These are phyloP conservation scores for Discostella stelligera DNA, from an alignment of 352 stramenopile genomes.

Conservation along the genomic window DNA sequence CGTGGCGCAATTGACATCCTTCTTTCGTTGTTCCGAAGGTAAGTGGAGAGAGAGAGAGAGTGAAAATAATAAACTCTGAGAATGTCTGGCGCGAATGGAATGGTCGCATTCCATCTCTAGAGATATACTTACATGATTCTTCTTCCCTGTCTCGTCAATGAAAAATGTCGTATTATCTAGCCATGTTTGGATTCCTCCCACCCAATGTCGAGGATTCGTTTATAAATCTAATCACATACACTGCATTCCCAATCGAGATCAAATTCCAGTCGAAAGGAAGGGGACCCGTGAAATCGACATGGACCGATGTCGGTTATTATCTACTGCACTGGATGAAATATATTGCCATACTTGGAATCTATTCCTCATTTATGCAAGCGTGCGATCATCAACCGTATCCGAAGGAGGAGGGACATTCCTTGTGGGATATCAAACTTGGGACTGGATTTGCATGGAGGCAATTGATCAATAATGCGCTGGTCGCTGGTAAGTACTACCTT, in stretches of 20 bases:
- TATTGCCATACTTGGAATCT: constrained; percentile 24
- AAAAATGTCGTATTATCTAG: constrained; percentile 28
- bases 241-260: constrained; percentile 49
- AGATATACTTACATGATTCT: no score
- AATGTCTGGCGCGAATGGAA: no score
- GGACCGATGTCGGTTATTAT: constrained; percentile 21
- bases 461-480: constrained; percentile 46
- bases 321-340: constrained; percentile 26
- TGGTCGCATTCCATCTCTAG: no score
- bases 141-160: constrained; percentile 10
- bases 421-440: constrained; percentile 27
- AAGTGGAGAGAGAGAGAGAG: constrained; percentile 11
- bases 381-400: constrained; percentile 46
- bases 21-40: constrained; percentile 58
- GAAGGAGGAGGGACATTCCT: constrained; percentile 16
- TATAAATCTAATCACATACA: constrained; percentile 63
- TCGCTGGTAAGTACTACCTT: constrained; percentile 36
- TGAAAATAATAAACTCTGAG: no score
- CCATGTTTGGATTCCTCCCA: constrained; percentile 72
- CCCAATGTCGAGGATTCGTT: constrained; percentile 53
- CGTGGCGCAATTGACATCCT: constrained; percentile 29
- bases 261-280: constrained; percentile 38
- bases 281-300: constrained; percentile 29
- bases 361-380: constrained; percentile 24
- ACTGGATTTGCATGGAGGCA: constrained; percentile 32